Conservation (phyloP, 2,329 filamentous ascomycete species). For the Parafenestella ontariensis region DNA sequence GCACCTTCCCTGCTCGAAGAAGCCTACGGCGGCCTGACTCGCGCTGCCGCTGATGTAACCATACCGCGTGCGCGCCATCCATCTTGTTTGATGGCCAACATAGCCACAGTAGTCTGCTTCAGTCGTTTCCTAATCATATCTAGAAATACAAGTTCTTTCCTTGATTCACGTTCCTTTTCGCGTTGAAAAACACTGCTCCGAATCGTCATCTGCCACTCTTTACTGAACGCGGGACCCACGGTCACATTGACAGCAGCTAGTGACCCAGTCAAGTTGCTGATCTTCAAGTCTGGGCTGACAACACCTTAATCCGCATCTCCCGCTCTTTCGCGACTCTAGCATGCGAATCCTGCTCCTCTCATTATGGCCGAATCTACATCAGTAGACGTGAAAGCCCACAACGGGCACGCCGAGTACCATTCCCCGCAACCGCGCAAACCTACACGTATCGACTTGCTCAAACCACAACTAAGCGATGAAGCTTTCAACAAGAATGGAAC, state of each 20-base stretch:
- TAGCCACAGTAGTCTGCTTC: neutral
- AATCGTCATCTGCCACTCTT: conserved; percentile 2
- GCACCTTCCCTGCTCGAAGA: conserved; percentile 11
- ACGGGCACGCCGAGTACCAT: conserved; percentile 36
- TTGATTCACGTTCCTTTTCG: neutral
- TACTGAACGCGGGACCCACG: conserved; percentile 14
- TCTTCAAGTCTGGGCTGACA: conserved; percentile 39
- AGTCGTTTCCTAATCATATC: neutral
- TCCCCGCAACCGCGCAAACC: conserved; percentile 48
- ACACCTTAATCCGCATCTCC: conserved; percentile 24
- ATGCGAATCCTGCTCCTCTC: conserved; percentile 24
- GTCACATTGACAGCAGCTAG: conserved; percentile 25
- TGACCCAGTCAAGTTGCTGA: conserved; percentile 30
- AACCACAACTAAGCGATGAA: conserved; percentile 45
- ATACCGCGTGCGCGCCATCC: conserved; percentile 1
- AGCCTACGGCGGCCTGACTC: conserved; percentile 16
- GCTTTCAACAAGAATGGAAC: conserved; percentile 30
- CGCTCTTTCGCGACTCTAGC: conserved; percentile 17
- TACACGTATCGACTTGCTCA: conserved; percentile 42
- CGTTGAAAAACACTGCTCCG: neutral
- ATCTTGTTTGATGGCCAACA: neutral
- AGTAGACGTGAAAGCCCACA: conserved; percentile 28
- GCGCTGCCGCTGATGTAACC: conserved; percentile 19
- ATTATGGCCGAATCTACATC: conserved; percentile 46
- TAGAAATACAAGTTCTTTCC: neutral